Percentiles rank a stretch among this genome's conserved stretches.
phyloP scores from a whole-genome alignment of 352 stramenopile genomes.

The Phytopythium ostracodes region DNA sequence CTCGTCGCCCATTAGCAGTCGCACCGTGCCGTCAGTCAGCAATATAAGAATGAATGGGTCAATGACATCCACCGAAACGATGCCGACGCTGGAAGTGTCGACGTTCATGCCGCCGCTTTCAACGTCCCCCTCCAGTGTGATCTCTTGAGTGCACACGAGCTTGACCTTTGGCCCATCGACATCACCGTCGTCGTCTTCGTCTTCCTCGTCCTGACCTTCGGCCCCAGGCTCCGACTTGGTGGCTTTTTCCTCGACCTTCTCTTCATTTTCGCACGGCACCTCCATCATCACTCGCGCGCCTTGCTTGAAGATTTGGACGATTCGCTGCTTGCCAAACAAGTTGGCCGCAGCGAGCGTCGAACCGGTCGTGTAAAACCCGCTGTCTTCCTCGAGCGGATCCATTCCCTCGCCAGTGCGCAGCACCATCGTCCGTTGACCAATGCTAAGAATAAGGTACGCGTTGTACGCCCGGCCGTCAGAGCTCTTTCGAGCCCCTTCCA shows the following conservation, averaged over 20 bases:
- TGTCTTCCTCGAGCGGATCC: constrained; percentile 79
- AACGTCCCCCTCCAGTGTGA: constrained; percentile 74
- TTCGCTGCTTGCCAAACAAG: constrained; percentile 75
- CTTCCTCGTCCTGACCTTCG: constrained; percentile 8
- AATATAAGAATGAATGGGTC: constrained; percentile 83
- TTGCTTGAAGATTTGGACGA: constrained; percentile 87
- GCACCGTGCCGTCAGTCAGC: constrained; percentile 76
- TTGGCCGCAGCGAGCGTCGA: constrained; percentile 77
- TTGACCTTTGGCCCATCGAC: constrained; percentile 59
- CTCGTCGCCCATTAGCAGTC: constrained; percentile 76
- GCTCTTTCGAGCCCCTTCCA: constrained; percentile 41
- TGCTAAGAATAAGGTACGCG: constrained; percentile 78
- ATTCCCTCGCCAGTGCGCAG: constrained; percentile 80
- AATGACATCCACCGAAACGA: constrained; percentile 81
- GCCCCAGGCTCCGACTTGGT: constrained; percentile 10
- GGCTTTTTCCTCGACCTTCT: constrained; percentile 11
- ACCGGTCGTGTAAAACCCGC: constrained; percentile 79
- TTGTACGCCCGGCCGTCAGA: constrained; percentile 58
- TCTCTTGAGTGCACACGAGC: constrained; percentile 79
- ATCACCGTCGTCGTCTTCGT: constrained; percentile 35
- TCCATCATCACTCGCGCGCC: constrained; percentile 80
- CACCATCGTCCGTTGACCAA: constrained; percentile 83
- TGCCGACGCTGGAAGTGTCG: constrained; percentile 59
- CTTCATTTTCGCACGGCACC: constrained; percentile 36
- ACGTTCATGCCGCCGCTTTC: constrained; percentile 85